phyloP scores from a whole-genome alignment of 441 rosid genomes.

The Theobroma grandiflorum region DNA sequence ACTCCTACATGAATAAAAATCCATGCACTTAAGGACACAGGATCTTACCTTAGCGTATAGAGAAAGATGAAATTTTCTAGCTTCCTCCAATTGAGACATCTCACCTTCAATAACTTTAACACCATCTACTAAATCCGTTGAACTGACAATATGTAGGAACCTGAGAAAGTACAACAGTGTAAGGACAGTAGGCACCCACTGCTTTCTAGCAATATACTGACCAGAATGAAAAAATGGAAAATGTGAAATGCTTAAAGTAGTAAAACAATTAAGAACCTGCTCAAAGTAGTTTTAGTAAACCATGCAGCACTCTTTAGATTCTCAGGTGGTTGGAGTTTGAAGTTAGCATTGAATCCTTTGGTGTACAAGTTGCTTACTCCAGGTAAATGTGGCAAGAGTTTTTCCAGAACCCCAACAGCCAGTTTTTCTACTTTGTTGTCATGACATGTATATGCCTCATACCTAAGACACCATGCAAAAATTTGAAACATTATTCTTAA shows the following conservation, averaged over 20 bases:
- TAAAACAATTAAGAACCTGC: conserved; percentile 46
- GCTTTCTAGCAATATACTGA: conserved; percentile 1
- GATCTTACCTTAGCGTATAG: conserved; percentile 54
- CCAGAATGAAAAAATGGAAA: conserved; percentile 18
- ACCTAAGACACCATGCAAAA: conserved; percentile 38
- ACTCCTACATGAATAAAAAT: background rate
- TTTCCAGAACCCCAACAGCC: conserved; percentile 54
- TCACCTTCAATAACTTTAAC: conserved; percentile 56
- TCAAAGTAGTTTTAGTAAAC: conserved; percentile 68
- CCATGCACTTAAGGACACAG: conserved; percentile 12
- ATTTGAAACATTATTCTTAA: too few species aligned
- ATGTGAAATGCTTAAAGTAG: background rate
- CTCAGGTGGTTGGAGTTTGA: conserved; percentile 50
- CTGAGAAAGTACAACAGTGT: conserved; percentile 34
- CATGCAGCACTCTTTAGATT: conserved; percentile 45
- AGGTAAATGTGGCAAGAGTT: conserved; percentile 59
- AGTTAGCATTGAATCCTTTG: conserved; percentile 55
- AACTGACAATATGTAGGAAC: conserved; percentile 54
- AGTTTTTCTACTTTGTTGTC: conserved; percentile 55
- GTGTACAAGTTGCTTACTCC: conserved; percentile 44
- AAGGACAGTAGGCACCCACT: background rate
- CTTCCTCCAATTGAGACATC: conserved; percentile 71
- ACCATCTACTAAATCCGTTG: conserved; percentile 44
- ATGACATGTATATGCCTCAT: conserved; percentile 53
- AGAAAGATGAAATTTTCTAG: conserved; percentile 67